phyloP scores from a whole-genome alignment of 192 early-diverging fungal species.

The Phycomyces blakesleeanus region DNA sequence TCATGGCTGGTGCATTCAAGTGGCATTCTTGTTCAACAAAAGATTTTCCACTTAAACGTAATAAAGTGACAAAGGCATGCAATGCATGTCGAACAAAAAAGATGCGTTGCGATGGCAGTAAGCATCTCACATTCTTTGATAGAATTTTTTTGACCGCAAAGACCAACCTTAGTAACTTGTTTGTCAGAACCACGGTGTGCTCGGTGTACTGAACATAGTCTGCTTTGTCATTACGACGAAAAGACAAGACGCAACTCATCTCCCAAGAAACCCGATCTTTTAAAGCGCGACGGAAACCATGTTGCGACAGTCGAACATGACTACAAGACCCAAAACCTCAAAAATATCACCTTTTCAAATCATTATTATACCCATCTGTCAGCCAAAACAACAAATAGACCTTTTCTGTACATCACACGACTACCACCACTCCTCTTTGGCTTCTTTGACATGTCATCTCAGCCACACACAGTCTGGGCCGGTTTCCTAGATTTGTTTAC shows the following conservation, averaged over 20 bases:
- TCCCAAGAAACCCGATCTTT: no score
- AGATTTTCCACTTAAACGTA: conserved; percentile 16
- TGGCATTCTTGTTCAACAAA: conserved; percentile 22
- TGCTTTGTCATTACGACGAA: no score
- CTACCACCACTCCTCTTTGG: background rate
- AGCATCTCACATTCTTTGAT: background rate
- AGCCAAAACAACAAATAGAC: background rate
- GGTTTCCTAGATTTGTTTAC: background rate
- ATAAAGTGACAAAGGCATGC: conserved; percentile 20
- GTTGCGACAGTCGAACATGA: no score
- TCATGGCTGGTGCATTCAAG: conserved; percentile 14
- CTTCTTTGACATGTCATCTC: background rate
- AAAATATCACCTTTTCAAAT: no score
- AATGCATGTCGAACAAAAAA: conserved; percentile 18
- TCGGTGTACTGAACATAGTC: background rate
- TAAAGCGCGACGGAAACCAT: no score
- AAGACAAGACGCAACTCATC: no score
- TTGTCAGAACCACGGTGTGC: background rate
- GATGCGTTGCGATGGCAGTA: conserved; percentile 23
- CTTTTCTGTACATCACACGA: background rate
- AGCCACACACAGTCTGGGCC: background rate
- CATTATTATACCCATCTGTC: background rate
- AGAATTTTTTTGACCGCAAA: background rate
- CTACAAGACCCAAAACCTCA: no score
- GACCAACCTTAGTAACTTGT: background rate